Conservation (phyloP, 2,329 filamentous ascomycete genomes). For the Cordyceps javanica region DNA sequence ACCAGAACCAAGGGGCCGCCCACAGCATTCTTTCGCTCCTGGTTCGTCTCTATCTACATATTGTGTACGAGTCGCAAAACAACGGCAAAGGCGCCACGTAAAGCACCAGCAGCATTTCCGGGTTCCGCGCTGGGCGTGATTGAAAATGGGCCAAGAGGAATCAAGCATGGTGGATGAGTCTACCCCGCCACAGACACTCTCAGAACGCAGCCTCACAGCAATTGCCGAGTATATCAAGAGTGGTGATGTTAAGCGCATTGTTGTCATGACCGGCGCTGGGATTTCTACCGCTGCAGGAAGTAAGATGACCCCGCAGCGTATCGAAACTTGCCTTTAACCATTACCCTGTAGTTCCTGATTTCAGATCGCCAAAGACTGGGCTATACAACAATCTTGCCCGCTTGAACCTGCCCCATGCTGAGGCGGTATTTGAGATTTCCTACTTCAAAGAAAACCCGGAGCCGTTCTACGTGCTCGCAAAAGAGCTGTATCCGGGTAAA, state of each 20-base stretch:
- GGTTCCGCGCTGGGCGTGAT: conserved; percentile 26
- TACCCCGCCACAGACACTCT: conserved; percentile 58
- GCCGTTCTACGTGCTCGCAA: conserved; percentile 88
- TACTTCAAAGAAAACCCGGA: conserved; percentile 81
- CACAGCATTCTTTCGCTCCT: not conserved
- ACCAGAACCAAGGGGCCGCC: not conserved
- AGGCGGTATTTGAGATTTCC: conserved; percentile 88
- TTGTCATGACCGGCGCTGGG: conserved; percentile 86
- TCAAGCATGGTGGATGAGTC: conserved; percentile 60
- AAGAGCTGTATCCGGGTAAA: conserved; percentile 85
- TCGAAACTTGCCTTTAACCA: not conserved
- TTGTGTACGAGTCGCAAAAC: conserved; percentile 24
- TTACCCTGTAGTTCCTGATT: conserved; percentile 69
- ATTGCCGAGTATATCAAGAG: conserved; percentile 76
- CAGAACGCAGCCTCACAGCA: conserved; percentile 61
- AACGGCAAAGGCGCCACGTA: conserved; percentile 23
- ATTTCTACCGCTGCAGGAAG: conserved; percentile 70
- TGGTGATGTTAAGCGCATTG: conserved; percentile 62
- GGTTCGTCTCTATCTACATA: not conserved
- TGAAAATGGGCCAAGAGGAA: conserved; percentile 80
- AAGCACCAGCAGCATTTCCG: conserved; percentile 28
- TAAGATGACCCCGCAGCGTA: conserved; percentile 26
- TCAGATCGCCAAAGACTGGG: conserved; percentile 86
- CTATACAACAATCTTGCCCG: conserved; percentile 88
- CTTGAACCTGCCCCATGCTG: conserved; percentile 78